phyloP scores from a whole-genome alignment of 2,329 filamentous ascomycete genomes.

The Calonectria leucothoes region DNA sequence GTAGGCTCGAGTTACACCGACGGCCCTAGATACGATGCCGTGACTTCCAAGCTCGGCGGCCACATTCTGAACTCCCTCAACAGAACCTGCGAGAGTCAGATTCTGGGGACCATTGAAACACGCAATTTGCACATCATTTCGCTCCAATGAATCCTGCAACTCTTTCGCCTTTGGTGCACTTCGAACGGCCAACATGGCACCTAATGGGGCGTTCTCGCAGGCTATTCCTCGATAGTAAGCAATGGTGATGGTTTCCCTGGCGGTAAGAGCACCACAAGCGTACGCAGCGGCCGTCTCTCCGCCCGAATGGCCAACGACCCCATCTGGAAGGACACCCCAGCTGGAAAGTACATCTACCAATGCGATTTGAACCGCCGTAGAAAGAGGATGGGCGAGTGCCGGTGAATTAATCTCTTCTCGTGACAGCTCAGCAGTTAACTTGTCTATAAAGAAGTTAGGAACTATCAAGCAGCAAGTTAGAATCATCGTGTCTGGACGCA shows the following conservation, averaged over 20 bases:
- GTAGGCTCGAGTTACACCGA: conserved; percentile 36
- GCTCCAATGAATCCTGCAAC: conserved; percentile 29
- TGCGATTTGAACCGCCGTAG: conserved; percentile 33
- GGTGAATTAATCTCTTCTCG: conserved; percentile 27
- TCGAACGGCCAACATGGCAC: conserved; percentile 32
- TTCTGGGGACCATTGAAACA: conserved; percentile 40
- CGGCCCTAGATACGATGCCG: conserved; percentile 31
- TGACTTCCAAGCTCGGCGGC: conserved; percentile 26
- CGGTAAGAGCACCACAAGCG: conserved; percentile 36
- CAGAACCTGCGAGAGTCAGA: conserved; percentile 33
- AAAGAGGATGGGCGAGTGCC: conserved; percentile 33
- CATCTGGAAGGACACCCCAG: conserved; percentile 33
- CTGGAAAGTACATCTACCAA: conserved; percentile 32
- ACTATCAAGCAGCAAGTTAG: background rate
- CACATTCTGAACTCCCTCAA: conserved; percentile 32
- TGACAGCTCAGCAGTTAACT: background rate
- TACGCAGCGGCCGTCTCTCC: conserved; percentile 39
- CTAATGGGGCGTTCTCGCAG: conserved; percentile 33
- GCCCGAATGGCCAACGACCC: conserved; percentile 35
- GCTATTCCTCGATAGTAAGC: conserved; percentile 36
- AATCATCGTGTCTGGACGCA: background rate
- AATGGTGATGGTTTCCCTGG: conserved; percentile 33
- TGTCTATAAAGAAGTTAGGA: background rate
- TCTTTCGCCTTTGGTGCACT: conserved; percentile 32
- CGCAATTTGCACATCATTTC: conserved; percentile 35